phyloP scores from a whole-genome alignment of 441 rosid genomes.

The Pelargonium fulgidum region DNA sequence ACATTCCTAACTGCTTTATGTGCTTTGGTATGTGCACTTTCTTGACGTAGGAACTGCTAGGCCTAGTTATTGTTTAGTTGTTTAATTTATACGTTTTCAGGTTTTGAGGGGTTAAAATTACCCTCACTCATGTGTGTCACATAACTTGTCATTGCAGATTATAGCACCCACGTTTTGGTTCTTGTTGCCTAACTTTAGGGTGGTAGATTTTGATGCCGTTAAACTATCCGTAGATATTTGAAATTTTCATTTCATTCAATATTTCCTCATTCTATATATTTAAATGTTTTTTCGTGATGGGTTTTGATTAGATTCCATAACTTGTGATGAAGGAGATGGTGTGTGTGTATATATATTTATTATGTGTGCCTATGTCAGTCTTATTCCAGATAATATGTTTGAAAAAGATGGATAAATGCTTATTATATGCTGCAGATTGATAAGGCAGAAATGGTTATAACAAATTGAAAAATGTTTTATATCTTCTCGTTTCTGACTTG shows the following conservation, averaged over 20 bases:
- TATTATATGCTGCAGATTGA: not conserved
- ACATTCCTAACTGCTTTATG: not conserved
- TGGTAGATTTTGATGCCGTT: not conserved
- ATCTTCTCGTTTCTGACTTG: constrained; percentile 4
- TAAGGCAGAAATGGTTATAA: not conserved
- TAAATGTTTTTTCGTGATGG: not conserved
- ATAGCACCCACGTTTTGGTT: not conserved
- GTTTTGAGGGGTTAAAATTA: too few relatives aligned
- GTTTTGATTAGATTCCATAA: not conserved
- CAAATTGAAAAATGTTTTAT: not conserved
- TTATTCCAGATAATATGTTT: not conserved
- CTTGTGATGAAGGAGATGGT: not conserved
- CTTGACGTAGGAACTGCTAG: not conserved
- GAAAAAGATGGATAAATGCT: constrained; percentile 2
- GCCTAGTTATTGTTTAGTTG: not conserved
- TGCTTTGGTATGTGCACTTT: constrained; percentile 4
- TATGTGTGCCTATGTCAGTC: not conserved
- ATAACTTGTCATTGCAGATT: too few relatives aligned
- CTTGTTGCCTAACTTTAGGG: not conserved
- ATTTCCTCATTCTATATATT: not conserved
- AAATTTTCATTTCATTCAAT: not conserved
- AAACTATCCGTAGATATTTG: not conserved
- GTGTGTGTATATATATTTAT: not conserved
- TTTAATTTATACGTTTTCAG: not conserved
- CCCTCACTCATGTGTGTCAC: too few relatives aligned